Percentiles rank a stretch among this genome's conserved stretches.
Evolutionary conservation across 1,284 basidiomycete species (phyloP).

Genomic region (Cutaneotrichosporon sp.): DNA sequence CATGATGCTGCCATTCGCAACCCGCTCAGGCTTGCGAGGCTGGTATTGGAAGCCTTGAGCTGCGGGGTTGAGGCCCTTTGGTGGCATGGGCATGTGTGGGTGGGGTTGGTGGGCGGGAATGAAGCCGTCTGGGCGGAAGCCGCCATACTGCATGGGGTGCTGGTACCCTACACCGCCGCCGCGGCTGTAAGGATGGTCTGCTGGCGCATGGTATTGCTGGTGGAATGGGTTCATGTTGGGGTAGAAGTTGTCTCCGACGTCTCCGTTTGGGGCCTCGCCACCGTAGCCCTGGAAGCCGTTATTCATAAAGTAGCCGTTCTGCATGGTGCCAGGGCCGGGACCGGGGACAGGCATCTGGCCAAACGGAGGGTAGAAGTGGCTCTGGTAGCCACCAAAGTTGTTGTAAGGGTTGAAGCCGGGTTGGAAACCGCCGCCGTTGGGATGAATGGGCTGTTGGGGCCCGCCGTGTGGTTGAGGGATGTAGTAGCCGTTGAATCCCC

Average conservation of each 20-base stretch:
- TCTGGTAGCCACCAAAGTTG: conserved; percentile 10
- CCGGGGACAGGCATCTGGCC: conserved; percentile 39
- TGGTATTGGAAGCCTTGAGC: conserved; percentile 44
- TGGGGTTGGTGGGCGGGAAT: conserved; percentile 15
- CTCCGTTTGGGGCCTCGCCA: conserved; percentile 13
- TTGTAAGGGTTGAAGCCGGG: conserved; percentile 15
- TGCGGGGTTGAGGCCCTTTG: conserved; percentile 44
- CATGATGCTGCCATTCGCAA: conserved; percentile 7
- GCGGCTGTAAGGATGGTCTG: conserved; percentile 46
- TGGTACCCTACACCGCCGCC: conserved; percentile 45
- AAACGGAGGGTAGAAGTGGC: conserved; percentile 25
- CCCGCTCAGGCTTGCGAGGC: conserved; percentile 12
- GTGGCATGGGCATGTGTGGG: conserved; percentile 8
- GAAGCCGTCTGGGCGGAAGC: conserved; percentile 20
- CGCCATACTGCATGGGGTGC: conserved; percentile 21
- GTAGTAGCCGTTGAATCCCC: conserved; percentile 24
- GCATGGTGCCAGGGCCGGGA: conserved; percentile 47
- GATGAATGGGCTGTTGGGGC: conserved; percentile 16
- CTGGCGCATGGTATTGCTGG: conserved; percentile 35
- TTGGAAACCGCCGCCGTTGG: conserved; percentile 11
- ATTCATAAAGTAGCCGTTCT: conserved; percentile 39
- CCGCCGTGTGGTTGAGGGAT: conserved; percentile 10
- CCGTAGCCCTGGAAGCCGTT: conserved; percentile 13
- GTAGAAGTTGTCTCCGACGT: conserved; percentile 15
- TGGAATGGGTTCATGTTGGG: conserved; percentile 19